phyloP scores from a whole-genome alignment of 2,329 filamentous ascomycete genomes.

The Zymoseptoria crescenta region DNA sequence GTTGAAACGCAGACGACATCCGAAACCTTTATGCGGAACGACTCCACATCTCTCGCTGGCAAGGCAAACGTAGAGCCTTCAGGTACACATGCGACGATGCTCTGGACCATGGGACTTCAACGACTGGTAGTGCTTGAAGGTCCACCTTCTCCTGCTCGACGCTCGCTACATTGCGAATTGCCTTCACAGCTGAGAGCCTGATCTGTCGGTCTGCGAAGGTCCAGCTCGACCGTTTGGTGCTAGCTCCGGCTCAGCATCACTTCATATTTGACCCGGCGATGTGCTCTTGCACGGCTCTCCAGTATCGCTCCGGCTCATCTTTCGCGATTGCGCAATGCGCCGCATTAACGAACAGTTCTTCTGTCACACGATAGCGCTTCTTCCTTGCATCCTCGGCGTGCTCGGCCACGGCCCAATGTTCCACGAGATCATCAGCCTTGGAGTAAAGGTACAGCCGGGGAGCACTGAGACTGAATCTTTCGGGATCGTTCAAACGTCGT shows the following conservation, averaged over 20 bases:
- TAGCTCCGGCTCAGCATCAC: neutral
- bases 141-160: too few relatives aligned
- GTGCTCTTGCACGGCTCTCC: conserved; percentile 33
- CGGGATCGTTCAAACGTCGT: conserved; percentile 8
- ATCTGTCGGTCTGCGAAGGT: neutral
- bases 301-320: conserved; percentile 50
- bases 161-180: too few relatives aligned
- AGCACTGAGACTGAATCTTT: conserved; percentile 4
- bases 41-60: too few relatives aligned
- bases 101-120: neutral
- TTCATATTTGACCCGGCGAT: neutral
- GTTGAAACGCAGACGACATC: too few relatives aligned
- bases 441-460: conserved; percentile 53
- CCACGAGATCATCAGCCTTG: conserved; percentile 50
- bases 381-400: conserved; percentile 43
- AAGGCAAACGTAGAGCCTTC: too few relatives aligned
- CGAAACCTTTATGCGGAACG: too few relatives aligned
- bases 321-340: conserved; percentile 54
- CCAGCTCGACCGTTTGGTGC: neutral
- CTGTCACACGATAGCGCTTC: conserved; percentile 44
- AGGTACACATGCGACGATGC: too few relatives aligned
- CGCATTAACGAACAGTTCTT: conserved; percentile 50
- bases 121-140: neutral
- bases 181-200: neutral
- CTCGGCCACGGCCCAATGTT: conserved; percentile 48